Evolutionary conservation across 345 rosid species (phyloP), one percentile per base, ranked within the genome.

Genomic region (Turnera subulata): DNA sequence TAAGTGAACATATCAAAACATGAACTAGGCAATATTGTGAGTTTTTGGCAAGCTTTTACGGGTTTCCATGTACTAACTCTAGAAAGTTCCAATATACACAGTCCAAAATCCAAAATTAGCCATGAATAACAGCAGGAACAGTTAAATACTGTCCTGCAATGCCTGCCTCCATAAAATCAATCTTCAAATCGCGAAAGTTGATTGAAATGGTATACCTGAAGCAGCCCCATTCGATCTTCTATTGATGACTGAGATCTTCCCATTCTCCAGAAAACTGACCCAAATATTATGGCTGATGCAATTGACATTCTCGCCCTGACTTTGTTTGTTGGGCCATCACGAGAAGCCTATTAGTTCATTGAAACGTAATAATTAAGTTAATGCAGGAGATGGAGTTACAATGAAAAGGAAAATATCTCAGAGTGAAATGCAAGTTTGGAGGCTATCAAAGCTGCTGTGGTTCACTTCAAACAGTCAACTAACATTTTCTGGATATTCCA

Each of bases 261-360:
- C 84, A 93, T 84, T 72, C 89, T 89, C 97, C 96, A 93, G 69
- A 93, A 93, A 63, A 93, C 91, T 6, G 99, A 93, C 62, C 99
- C 99, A 83, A 93, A 93, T 68, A 93, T 93, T 74, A 89, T 65
- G 67, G 99, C 97, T 59, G 97, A 89, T 56, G 97, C 99, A 68
- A 89, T 67, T 40, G 99, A 93, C 99, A 93, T 93, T 74, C 85
- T 85, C 66, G 96, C 83, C 49, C 96, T 87, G 60, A 93, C 99
- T 75, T 93, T 86, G 73, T 89, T 93, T 52, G 99, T 93, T 38
- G 99, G 96, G 40, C 94, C 97, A 83, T 93, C 96, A 58, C 94
- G 88, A 70, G 88, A 86, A 69, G 99, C 99, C 97, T 93, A 60
- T 53, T 54, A 22, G 66, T 40, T 59, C 64, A 75, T 16, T 18